A percentile compares a stretch with the other conserved stretches of the same genome.
These are phyloP conservation scores for Leccinellum albellum DNA, from an alignment of 768 basidiomycete species.

Conservation along the genomic window DNA sequence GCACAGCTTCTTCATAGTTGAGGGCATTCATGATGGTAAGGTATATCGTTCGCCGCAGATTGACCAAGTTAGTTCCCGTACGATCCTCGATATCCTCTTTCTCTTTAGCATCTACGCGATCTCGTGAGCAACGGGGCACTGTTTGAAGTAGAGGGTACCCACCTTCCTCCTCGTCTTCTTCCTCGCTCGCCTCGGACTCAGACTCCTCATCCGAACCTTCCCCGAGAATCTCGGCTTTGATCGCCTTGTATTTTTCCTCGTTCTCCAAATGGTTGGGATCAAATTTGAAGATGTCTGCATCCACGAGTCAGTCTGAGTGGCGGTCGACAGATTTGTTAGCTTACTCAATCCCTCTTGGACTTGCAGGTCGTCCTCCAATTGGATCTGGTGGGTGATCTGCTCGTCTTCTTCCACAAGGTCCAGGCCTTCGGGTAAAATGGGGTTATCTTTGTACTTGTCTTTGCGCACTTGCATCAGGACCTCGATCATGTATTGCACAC, in stretches of 20 bases:
- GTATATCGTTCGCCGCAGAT: constrained; percentile 90
- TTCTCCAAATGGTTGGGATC: constrained; percentile 86
- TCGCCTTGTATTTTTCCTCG: constrained; percentile 89
- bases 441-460: constrained; percentile 99
- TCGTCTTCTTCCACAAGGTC: constrained; percentile 98
- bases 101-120: constrained; percentile 55
- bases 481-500: constrained; percentile 99
- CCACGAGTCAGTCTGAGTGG: constrained; percentile 7
- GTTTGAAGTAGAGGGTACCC: constrained; percentile 20
- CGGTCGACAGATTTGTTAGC: constrained; percentile 29
- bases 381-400: constrained; percentile 92
- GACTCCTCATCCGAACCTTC: constrained; percentile 78
- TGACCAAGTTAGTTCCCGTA: constrained; percentile 94
- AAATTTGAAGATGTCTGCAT: constrained; percentile 87
- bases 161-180: constrained; percentile 63
- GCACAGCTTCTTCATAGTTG: constrained; percentile 98
- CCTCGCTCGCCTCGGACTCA: constrained; percentile 59
- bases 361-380: constrained; percentile 88
- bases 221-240: constrained; percentile 92
- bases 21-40: constrained; percentile 98
- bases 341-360: constrained; percentile 92
- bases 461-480: constrained; percentile 98
- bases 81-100: constrained; percentile 91
- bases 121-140: constrained; percentile 27
- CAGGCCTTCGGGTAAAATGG: constrained; percentile 87